phyloP scores from a whole-genome alignment of 2,329 filamentous ascomycete species.

The Mycosphaerelloides madeirae region DNA sequence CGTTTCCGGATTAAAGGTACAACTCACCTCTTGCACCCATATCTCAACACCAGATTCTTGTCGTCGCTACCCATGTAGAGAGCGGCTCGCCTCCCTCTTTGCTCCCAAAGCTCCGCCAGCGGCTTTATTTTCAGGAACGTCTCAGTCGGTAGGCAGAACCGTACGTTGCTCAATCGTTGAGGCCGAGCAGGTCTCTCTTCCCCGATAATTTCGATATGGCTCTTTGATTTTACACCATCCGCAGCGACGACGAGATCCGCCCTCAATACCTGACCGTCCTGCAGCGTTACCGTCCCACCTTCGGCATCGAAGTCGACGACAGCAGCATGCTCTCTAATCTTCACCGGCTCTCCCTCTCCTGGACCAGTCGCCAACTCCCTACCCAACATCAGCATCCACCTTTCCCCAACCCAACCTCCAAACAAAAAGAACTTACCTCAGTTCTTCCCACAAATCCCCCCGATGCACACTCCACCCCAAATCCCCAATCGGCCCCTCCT shows the following conservation, averaged over 20 bases:
- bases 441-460: no score
- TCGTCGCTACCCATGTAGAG: no score
- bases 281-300: background rate
- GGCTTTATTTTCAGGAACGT: background rate
- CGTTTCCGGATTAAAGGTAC: no score
- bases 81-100: background rate
- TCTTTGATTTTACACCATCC: conserved; percentile 3
- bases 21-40: conserved; percentile 5
- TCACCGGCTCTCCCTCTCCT: background rate
- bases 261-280: background rate
- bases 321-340: background rate
- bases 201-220: conserved; percentile 3
- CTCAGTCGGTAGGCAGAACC: conserved; percentile 5
- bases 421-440: no score
- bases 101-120: background rate
- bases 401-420: no score
- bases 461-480: no score
- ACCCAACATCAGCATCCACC: no score
- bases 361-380: background rate
- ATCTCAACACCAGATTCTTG: background rate
- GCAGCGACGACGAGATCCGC: conserved; percentile 3
- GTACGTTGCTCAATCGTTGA: conserved; percentile 4
- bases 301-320: background rate
- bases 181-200: conserved; percentile 4
- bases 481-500: no score